Evolutionary conservation across 306 rosid species (phyloP).

Genomic region (Castanospermum australe): DNA sequence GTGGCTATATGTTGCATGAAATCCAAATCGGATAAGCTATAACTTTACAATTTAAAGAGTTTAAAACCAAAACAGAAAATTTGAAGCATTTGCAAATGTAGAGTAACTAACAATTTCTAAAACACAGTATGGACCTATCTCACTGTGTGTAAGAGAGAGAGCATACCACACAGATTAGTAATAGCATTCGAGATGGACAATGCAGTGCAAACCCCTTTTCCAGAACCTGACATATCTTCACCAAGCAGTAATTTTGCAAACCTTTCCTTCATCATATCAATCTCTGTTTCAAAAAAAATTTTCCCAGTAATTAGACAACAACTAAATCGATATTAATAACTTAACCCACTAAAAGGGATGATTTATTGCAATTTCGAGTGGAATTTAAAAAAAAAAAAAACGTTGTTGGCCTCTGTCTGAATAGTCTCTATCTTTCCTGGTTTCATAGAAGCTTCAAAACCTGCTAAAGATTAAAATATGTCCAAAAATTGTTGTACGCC

Average conservation of each 20-base stretch:
- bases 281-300: conserved; percentile 36
- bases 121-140: background rate
- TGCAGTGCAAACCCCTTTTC: conserved; percentile 93
- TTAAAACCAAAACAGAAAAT: background rate
- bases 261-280: conserved; percentile 84
- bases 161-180: conserved; percentile 85
- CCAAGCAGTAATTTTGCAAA: conserved; percentile 88
- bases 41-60: background rate
- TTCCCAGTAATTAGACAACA: background rate
- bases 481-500: background rate
- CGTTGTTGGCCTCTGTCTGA: background rate
- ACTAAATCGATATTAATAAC: conserved; percentile 11
- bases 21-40: background rate
- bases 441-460: background rate
- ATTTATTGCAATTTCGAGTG: background rate
- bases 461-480: background rate
- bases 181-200: conserved; percentile 89
- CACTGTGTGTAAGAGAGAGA: background rate
- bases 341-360: background rate
- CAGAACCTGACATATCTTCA: conserved; percentile 96
- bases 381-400: background rate
- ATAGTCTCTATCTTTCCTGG: background rate
- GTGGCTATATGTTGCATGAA: conserved; percentile 52
- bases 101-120: background rate
- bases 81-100: background rate